A percentile compares a stretch with the other conserved stretches of the same genome.
These are phyloP conservation scores for Crepidotus sp. DNA, from an alignment of 1,284 basidiomycete species.

Conservation along the genomic window DNA sequence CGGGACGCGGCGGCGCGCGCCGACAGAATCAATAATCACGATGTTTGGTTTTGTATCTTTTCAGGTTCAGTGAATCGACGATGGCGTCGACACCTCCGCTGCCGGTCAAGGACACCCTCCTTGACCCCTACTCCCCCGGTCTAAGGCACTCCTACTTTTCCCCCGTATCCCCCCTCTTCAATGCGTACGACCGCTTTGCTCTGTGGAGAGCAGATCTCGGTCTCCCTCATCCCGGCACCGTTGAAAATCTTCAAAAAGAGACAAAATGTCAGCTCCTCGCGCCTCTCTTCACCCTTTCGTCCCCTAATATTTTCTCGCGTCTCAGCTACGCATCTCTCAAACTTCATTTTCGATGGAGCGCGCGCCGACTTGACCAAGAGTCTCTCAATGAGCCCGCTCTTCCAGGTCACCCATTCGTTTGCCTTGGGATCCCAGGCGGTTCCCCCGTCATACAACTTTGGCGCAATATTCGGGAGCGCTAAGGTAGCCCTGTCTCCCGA, in stretches of 20 bases:
- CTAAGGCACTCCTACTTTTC: constrained; percentile 16
- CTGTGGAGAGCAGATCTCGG: constrained; percentile 75
- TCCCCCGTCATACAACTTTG: constrained; percentile 87
- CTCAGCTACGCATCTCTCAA: constrained; percentile 84
- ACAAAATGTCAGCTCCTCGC: constrained; percentile 59
- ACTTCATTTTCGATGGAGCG: constrained; percentile 96
- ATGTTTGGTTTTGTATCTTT: constrained; percentile 18
- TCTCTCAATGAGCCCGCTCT: constrained; percentile 88
- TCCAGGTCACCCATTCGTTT: constrained; percentile 98
- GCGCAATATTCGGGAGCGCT: constrained; percentile 85
- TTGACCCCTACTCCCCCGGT: constrained; percentile 24
- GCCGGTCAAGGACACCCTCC: constrained; percentile 30
- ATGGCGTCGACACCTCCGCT: constrained; percentile 35
- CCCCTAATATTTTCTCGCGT: constrained; percentile 8
- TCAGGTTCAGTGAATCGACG: constrained; percentile 4
- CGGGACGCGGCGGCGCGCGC: too few species aligned
- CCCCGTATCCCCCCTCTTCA: constrained; percentile 45
- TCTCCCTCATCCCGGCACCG: constrained; percentile 80
- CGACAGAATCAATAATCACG: too few species aligned
- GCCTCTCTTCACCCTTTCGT: constrained; percentile 1
- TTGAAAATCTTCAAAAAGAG: constrained; percentile 88
- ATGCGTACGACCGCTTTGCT: constrained; percentile 63
- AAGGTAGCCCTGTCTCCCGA: constrained; percentile 39
- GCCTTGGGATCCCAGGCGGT: constrained; percentile 72
- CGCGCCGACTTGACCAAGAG: constrained; percentile 95